Conservation (phyloP, 306 rosid genomes). For the Castanea crenata region DNA sequence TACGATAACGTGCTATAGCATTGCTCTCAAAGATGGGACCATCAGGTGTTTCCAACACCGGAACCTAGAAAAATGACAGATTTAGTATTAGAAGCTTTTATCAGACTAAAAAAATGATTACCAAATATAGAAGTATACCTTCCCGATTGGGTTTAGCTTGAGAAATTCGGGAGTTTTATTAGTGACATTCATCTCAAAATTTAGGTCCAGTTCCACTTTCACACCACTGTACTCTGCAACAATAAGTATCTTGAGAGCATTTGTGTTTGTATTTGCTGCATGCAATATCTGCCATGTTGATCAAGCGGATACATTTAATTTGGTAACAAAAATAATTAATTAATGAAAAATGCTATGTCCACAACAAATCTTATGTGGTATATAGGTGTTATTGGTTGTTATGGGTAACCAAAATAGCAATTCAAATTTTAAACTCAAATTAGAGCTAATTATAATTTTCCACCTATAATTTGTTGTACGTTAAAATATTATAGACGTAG, state of each 20-base stretch:
- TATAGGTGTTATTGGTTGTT: too few relatives aligned
- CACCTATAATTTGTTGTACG: too few relatives aligned
- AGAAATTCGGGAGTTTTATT: conserved; percentile 49
- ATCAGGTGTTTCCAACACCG: conserved; percentile 74
- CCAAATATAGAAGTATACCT: conserved; percentile 34
- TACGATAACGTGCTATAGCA: conserved; percentile 80
- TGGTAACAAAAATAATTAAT: not conserved
- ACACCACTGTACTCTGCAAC: conserved; percentile 61
- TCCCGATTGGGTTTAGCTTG: conserved; percentile 82
- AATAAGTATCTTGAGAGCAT: conserved; percentile 55
- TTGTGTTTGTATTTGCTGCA: conserved; percentile 46
- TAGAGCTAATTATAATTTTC: too few relatives aligned
- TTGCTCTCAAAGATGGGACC: conserved; percentile 85
- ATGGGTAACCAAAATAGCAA: too few relatives aligned
- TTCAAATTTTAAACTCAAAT: too few relatives aligned
- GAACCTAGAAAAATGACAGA: conserved; percentile 38
- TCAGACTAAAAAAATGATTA: not conserved
- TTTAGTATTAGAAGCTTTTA: too few relatives aligned
- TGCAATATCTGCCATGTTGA: conserved; percentile 50
- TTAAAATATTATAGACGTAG: too few relatives aligned
- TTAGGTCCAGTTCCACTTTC: conserved; percentile 39
- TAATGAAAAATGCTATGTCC: not conserved
- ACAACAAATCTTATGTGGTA: too few relatives aligned
- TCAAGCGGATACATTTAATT: not conserved
- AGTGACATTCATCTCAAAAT: conserved; percentile 63